These are phyloP conservation scores for Ganoderma sp. DNA, from an alignment of 1,284 basidiomycete genomes.

Conservation along the genomic window DNA sequence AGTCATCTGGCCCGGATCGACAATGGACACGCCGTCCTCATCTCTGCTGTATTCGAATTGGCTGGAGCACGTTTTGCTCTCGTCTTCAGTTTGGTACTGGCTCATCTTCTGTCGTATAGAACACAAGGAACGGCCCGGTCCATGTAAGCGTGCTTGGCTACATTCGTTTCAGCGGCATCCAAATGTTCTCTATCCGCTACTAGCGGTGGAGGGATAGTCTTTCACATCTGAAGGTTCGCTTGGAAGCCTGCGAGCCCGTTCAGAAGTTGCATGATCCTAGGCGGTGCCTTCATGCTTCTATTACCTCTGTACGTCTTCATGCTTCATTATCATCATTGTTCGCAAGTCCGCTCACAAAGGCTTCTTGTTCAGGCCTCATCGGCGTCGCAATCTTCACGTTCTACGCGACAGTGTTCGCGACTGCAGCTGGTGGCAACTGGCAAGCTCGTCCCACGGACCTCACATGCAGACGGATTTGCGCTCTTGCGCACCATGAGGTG, in stretches of 20 bases:
- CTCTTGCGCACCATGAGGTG: slow-evolving; percentile 42
- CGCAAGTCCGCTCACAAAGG: not conserved
- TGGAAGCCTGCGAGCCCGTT: slow-evolving; percentile 33
- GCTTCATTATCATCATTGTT: not conserved
- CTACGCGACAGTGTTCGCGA: slow-evolving; percentile 42
- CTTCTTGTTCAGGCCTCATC: slow-evolving; percentile 35
- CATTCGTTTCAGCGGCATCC: not conserved
- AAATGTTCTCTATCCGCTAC: not conserved
- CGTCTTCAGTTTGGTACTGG: not conserved
- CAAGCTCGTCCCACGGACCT: slow-evolving; percentile 39
- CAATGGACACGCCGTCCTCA: slow-evolving; percentile 39
- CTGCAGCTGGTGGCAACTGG: slow-evolving; percentile 34
- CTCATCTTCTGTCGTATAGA: slow-evolving; percentile 30
- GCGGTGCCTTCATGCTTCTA: slow-evolving; percentile 40
- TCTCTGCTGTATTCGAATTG: slow-evolving; percentile 38
- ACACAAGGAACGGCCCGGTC: slow-evolving; percentile 44
- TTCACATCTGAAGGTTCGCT: slow-evolving; percentile 40
- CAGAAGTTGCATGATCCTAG: slow-evolving; percentile 42
- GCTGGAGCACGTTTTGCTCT: slow-evolving; percentile 35
- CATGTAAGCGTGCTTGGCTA: slow-evolving; percentile 34
- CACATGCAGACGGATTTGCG: slow-evolving; percentile 44
- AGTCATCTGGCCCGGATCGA: slow-evolving; percentile 38
- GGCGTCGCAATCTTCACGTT: slow-evolving; percentile 45
- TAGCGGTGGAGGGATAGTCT: slow-evolving; percentile 42
- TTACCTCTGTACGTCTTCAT: slow-evolving; percentile 34